A percentile compares a stretch with the other conserved stretches of the same genome.
Evolutionary conservation across 1,284 basidiomycete species (phyloP).

Genomic region (Rhizoctonia solani): DNA sequence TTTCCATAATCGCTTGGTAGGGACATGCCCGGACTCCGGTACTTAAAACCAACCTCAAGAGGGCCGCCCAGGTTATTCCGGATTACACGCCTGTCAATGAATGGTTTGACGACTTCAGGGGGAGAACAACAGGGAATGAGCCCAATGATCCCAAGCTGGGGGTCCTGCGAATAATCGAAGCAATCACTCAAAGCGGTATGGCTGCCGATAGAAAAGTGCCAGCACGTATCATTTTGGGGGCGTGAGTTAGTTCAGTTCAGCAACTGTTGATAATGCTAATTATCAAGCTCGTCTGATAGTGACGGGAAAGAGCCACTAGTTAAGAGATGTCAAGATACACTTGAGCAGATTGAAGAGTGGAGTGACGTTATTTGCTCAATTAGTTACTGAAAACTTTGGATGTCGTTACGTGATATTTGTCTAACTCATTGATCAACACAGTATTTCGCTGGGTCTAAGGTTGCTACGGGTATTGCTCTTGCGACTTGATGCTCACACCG

Average conservation of each 20-base stretch:
- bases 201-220: no score
- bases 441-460: no score
- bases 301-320: not conserved
- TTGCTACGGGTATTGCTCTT: no score
- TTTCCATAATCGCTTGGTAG: not conserved
- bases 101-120: not conserved
- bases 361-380: not conserved
- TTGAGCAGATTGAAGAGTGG: conserved; percentile 9
- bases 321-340: not conserved
- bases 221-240: not conserved
- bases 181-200: not conserved
- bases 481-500: no score
- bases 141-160: not conserved
- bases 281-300: no score
- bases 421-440: no score
- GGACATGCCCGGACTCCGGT: not conserved
- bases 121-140: not conserved
- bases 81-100: not conserved
- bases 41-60: not conserved
- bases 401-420: no score
- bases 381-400: not conserved
- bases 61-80: not conserved
- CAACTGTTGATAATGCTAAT: no score
- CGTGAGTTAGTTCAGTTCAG: not conserved
- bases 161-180: not conserved